Evolutionary conservation across 2,329 filamentous ascomycete genomes (phyloP), one percentile per base, ranked within the genome.

Genomic region (Sordariomycetes sp.): DNA sequence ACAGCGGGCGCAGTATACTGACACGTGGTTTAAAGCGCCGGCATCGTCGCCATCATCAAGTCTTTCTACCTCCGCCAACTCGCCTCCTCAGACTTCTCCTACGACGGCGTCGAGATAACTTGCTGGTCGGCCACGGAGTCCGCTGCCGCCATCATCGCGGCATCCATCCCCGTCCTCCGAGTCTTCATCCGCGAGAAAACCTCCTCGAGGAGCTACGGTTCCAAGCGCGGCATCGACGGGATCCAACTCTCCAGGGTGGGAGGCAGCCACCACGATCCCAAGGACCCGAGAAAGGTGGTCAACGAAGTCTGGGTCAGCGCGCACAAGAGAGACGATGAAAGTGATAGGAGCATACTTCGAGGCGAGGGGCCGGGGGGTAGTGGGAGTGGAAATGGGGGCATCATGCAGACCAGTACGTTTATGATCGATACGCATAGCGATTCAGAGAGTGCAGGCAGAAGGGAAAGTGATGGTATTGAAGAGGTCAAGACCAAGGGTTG

Each of bases 11-110:
- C 24, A 30, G 17, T 34, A 24, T 15, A 7, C 23, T 25, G 23
- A 25, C 23, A 18, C 15, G 11, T 30, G n/a, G 24, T 28, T 24
- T 18, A 20, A 30, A 59, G 55, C 17, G 55, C 53, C 11, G 54
- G 51, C 1, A 43, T 44, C 4, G 49, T 53, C 2, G 50, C 55
- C 4, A 44, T 56, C n/a, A 44, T 54, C 34, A 57, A 56, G 38
- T 51, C 50, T 14, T 25, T 10, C 23, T 25, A 25, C 23, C 11
- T 25, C 23, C 3, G 4, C 23, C 23, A 25, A 14, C 3, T 25
- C 23, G 6, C 23, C 23, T 10, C 11, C 3, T 11, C 11, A 25
- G 23, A 25, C 23, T 25, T 25, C 23, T 25, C 6, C 23, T 36
- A 41, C 25, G 35, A 24, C 16, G 39, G 38, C 10, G 36, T 35